phyloP scores from a whole-genome alignment of 345 rosid species.

The Gossypium longicalyx region DNA sequence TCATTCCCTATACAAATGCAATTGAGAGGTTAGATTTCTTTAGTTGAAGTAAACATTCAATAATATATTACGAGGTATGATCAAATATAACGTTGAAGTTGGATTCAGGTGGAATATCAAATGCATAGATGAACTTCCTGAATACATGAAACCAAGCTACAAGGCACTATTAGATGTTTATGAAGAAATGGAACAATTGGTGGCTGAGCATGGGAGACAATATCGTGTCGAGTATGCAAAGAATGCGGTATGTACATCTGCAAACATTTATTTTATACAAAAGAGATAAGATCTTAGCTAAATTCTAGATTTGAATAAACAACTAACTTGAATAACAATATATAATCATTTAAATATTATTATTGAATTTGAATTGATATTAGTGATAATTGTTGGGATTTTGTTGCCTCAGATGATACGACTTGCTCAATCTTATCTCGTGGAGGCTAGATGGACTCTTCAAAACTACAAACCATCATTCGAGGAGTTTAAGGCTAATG shows the following conservation, averaged over 20 bases:
- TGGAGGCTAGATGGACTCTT: constrained; percentile 32
- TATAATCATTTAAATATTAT: background rate
- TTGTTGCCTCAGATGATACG: constrained; percentile 23
- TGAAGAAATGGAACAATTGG: constrained; percentile 21
- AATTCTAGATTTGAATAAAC: background rate
- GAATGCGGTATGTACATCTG: constrained; percentile 23
- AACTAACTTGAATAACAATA: background rate
- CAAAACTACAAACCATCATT: constrained; percentile 18
- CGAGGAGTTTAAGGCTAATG: constrained; percentile 30
- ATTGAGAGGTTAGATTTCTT: constrained; percentile 21
- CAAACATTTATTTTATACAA: background rate
- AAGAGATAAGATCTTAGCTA: background rate
- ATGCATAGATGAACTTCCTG: constrained; percentile 20
- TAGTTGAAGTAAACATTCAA: background rate
- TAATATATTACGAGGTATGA: background rate
- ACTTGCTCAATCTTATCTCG: constrained; percentile 16
- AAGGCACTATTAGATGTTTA: constrained; percentile 28
- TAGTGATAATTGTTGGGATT: background rate
- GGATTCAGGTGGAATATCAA: constrained; percentile 24
- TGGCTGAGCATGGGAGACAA: constrained; percentile 18
- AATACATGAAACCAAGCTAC: constrained; percentile 34
- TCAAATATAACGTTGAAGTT: background rate
- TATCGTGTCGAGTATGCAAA: constrained; percentile 23
- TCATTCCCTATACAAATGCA: constrained; percentile 21
- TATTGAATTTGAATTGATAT: background rate